These are phyloP conservation scores for Suillus subaureus DNA, from an alignment of 768 basidiomycete genomes.

Conservation along the genomic window DNA sequence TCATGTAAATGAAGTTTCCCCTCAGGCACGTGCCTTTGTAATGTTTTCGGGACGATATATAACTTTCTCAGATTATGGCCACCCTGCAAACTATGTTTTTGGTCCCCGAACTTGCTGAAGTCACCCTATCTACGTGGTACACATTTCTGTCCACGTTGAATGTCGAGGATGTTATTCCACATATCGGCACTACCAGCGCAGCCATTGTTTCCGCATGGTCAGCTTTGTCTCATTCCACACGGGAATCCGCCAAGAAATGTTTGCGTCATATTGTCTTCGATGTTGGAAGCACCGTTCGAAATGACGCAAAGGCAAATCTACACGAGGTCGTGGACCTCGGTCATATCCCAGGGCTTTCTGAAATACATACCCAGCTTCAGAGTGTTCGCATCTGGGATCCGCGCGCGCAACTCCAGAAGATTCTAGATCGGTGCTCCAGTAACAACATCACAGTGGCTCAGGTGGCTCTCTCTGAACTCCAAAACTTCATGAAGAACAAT, in stretches of 20 bases:
- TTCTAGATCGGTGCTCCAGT: slow-evolving; percentile 73
- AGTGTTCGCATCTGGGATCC: slow-evolving; percentile 55
- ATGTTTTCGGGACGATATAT: slow-evolving; percentile 5
- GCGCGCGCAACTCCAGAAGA: slow-evolving; percentile 56
- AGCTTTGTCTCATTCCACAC: slow-evolving; percentile 53
- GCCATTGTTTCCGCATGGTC: slow-evolving; percentile 81
- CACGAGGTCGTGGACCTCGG: slow-evolving; percentile 83
- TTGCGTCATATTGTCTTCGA: slow-evolving; percentile 73
- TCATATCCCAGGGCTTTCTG: slow-evolving; percentile 63
- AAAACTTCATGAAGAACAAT: slow-evolving; percentile 55
- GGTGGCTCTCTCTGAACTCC: slow-evolving; percentile 77
- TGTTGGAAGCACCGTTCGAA: slow-evolving; percentile 37
- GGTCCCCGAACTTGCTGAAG: slow-evolving; percentile 73
- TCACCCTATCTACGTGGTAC: slow-evolving; percentile 80
- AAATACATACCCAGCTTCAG: slow-evolving; percentile 44
- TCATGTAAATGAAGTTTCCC: slow-evolving; percentile 73
- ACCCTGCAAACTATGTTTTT: slow-evolving; percentile 89
- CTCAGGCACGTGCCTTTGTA: slow-evolving; percentile 63
- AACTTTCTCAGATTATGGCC: slow-evolving; percentile 79
- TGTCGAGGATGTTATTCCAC: slow-evolving; percentile 73
- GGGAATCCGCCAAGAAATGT: slow-evolving; percentile 54
- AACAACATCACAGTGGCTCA: slow-evolving; percentile 80
- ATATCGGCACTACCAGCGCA: slow-evolving; percentile 86
- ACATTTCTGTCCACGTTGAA: slow-evolving; percentile 71
- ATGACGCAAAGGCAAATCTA: slow-evolving; percentile 55